Evolutionary conservation across 176 grass and related monocot species (phyloP).

Genomic region (Elymus sibiricus): DNA sequence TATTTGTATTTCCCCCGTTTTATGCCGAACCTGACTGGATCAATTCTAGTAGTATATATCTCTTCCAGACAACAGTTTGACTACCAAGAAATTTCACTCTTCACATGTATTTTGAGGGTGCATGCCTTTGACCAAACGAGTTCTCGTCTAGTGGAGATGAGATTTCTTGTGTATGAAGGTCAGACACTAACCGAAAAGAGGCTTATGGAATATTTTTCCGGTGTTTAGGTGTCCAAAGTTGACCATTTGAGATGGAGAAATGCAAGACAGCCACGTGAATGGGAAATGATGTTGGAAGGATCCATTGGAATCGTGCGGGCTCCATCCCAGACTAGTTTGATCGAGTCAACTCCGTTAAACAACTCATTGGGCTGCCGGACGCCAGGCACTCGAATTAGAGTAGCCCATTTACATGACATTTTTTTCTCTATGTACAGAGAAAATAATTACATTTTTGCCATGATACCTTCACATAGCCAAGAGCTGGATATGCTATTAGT

Average conservation of each 20-base stretch:
- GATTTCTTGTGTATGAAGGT: conserved; percentile 8
- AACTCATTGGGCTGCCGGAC: background rate
- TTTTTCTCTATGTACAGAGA: too few species aligned
- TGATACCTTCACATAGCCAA: too few species aligned
- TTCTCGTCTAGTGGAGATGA: background rate
- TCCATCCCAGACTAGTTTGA: background rate
- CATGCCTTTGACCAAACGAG: background rate
- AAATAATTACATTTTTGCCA: too few species aligned
- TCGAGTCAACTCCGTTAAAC: conserved; percentile 19
- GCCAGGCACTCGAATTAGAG: too few species aligned
- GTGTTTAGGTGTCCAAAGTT: conserved; percentile 9
- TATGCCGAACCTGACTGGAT: background rate
- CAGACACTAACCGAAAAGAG: background rate
- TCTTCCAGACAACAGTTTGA: background rate
- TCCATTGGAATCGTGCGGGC: conserved; percentile 25
- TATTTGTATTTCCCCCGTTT: background rate
- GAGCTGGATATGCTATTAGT: too few species aligned
- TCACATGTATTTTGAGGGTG: background rate
- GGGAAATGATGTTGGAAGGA: conserved; percentile 9
- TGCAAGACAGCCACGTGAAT: background rate
- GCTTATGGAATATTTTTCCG: background rate
- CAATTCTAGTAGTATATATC: background rate
- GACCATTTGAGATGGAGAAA: background rate
- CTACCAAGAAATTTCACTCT: background rate
- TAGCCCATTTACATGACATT: too few species aligned